Evolutionary conservation across 352 stramenopile species (phyloP).

Genomic region (Pythium monospermum): DNA sequence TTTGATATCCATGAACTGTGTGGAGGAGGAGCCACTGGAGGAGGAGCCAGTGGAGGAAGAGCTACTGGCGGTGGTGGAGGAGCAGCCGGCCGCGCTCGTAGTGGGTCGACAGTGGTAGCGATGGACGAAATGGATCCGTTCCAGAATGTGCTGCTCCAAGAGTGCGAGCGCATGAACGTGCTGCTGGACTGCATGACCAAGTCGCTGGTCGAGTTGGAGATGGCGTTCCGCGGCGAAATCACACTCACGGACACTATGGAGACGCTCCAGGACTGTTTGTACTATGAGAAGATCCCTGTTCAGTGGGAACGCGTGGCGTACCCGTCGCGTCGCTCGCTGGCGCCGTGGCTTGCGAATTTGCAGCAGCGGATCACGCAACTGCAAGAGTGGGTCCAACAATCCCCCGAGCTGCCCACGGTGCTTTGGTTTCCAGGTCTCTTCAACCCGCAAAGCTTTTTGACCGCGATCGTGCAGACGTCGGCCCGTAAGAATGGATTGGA

Average conservation of each 20-base stretch:
- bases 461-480: slow-evolving; percentile 68
- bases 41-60: background rate
- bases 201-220: slow-evolving; percentile 78
- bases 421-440: slow-evolving; percentile 83
- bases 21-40: background rate
- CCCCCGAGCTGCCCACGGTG: slow-evolving; percentile 73
- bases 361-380: slow-evolving; percentile 84
- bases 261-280: slow-evolving; percentile 70
- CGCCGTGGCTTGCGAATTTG: slow-evolving; percentile 82
- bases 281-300: slow-evolving; percentile 63
- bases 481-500: slow-evolving; percentile 75
- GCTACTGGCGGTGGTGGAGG: background rate
- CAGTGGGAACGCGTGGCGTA: slow-evolving; percentile 77
- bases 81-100: background rate
- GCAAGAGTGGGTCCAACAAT: slow-evolving; percentile 78
- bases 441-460: slow-evolving; percentile 85
- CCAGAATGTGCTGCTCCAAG: slow-evolving; percentile 88
- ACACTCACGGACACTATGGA: slow-evolving; percentile 88
- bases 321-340: slow-evolving; percentile 69
- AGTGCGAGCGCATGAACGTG: slow-evolving; percentile 87
- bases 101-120: slow-evolving; percentile 19
- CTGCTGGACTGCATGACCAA: slow-evolving; percentile 74
- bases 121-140: slow-evolving; percentile 86
- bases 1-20: slow-evolving; percentile 75
- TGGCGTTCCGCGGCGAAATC: slow-evolving; percentile 85